Conservation (phyloP, 2,329 filamentous ascomycete genomes). For the Torrubiellomyces zombiae region DNA sequence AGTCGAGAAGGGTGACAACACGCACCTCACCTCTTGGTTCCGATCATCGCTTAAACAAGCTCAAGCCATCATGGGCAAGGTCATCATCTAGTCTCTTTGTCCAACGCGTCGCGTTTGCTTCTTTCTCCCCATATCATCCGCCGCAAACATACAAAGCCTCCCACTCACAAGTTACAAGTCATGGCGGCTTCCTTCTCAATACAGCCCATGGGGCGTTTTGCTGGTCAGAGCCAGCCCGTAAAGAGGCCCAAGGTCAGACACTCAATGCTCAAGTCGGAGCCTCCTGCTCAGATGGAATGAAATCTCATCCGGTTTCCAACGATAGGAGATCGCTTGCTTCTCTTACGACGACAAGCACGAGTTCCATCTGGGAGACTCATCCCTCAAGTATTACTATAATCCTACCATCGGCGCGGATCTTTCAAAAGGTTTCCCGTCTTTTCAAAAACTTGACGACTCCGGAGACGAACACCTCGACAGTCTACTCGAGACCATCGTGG, state of each 20-base stretch:
- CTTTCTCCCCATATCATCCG: no score
- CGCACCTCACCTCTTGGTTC: no score
- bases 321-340: conserved; percentile 80
- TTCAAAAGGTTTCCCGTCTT: conserved; percentile 64
- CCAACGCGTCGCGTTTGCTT: no score
- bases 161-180: no score
- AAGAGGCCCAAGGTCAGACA: conserved; percentile 50
- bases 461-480: conserved; percentile 79
- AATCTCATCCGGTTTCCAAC: background rate
- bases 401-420: conserved; percentile 56
- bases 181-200: conserved; percentile 39
- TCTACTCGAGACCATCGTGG: conserved; percentile 58
- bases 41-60: no score
- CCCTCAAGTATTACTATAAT: conserved; percentile 77
- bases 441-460: conserved; percentile 67
- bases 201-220: conserved; percentile 53
- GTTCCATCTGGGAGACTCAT: conserved; percentile 61
- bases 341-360: conserved; percentile 77
- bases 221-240: conserved; percentile 50
- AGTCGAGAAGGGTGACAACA: no score
- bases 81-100: no score
- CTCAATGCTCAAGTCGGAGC: no score
- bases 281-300: no score
- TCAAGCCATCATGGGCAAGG: no score
- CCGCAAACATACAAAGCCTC: no score